These are phyloP conservation scores for Colletotrichum sp. DNA, from an alignment of 2,329 filamentous ascomycete genomes.

Conservation along the genomic window DNA sequence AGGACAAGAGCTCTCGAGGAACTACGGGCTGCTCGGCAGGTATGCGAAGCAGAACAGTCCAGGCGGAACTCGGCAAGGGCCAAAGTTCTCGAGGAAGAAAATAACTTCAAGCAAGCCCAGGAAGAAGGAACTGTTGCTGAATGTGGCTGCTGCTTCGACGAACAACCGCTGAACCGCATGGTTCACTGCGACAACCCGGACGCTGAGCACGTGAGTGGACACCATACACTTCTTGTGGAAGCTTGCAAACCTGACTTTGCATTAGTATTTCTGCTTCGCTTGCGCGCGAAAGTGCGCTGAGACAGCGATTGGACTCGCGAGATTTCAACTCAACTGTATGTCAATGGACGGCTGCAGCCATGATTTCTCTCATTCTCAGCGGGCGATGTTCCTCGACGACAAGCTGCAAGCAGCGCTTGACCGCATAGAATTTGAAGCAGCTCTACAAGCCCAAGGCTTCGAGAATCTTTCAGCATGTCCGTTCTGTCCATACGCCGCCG, in stretches of 20 bases:
- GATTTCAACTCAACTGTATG: conserved; percentile 74
- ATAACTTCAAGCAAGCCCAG: conserved; percentile 47
- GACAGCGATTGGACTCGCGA: conserved; percentile 70
- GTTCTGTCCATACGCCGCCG: conserved; percentile 82
- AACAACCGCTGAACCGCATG: conserved; percentile 70
- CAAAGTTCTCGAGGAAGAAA: conserved; percentile 39
- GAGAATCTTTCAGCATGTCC: conserved; percentile 79
- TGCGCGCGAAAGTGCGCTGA: conserved; percentile 73
- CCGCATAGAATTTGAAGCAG: conserved; percentile 72
- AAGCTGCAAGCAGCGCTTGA: conserved; percentile 68
- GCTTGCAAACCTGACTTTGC: neutral
- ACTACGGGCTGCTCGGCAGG: conserved; percentile 38
- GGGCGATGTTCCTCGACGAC: conserved; percentile 61
- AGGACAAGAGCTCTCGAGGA: conserved; percentile 42
- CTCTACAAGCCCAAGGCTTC: conserved; percentile 72
- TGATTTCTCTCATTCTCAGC: conserved; percentile 62
- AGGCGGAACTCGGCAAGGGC: conserved; percentile 26
- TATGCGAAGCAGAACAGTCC: conserved; percentile 29
- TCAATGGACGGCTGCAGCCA: conserved; percentile 70
- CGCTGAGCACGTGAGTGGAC: conserved; percentile 50
- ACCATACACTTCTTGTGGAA: neutral
- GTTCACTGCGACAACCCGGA: conserved; percentile 66
- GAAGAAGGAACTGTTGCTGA: conserved; percentile 63
- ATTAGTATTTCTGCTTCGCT: conserved; percentile 67
- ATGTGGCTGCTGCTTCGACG: conserved; percentile 76